phyloP scores from a whole-genome alignment of 139 green algal genomes.

The Ettlia oleoabundans region DNA sequence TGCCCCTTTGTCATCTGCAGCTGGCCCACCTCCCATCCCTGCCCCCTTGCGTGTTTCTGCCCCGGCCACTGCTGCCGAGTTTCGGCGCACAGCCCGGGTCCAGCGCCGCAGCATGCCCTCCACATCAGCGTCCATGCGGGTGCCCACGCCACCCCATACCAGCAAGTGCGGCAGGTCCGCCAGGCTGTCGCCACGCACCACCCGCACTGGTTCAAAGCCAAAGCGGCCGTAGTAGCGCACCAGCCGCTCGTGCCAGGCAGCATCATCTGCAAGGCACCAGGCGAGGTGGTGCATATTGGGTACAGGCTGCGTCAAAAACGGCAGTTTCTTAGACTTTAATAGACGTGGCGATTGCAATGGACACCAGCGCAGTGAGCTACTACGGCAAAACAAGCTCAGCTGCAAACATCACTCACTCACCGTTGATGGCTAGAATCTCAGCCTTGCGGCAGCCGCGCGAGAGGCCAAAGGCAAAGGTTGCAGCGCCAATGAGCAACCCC shows the following conservation, averaged over 20 bases:
- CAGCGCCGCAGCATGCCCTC: slow-evolving; percentile 60
- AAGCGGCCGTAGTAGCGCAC: slow-evolving; percentile 72
- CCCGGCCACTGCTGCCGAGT: neutral
- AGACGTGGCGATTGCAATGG: no score
- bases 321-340: no score
- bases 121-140: slow-evolving; percentile 81
- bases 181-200: slow-evolving; percentile 57
- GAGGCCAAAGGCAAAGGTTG: slow-evolving; percentile 70
- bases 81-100: slow-evolving; percentile 53
- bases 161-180: slow-evolving; percentile 64
- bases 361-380: no score
- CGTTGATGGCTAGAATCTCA: slow-evolving; percentile 89
- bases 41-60: no score
- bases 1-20: neutral
- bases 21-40: neutral
- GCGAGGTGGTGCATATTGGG: neutral
- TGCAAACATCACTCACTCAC: no score
- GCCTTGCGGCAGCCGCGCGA: slow-evolving; percentile 64
- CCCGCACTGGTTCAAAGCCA: slow-evolving; percentile 58
- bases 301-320: neutral
- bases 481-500: slow-evolving; percentile 71
- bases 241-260: slow-evolving; percentile 53
- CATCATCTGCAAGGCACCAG: neutral
- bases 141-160: slow-evolving; percentile 85
- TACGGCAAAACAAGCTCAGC: no score